Base-by-base conservation (phyloP, 371 early-diverging fungal species). In the Mortierella sp. region DNA sequence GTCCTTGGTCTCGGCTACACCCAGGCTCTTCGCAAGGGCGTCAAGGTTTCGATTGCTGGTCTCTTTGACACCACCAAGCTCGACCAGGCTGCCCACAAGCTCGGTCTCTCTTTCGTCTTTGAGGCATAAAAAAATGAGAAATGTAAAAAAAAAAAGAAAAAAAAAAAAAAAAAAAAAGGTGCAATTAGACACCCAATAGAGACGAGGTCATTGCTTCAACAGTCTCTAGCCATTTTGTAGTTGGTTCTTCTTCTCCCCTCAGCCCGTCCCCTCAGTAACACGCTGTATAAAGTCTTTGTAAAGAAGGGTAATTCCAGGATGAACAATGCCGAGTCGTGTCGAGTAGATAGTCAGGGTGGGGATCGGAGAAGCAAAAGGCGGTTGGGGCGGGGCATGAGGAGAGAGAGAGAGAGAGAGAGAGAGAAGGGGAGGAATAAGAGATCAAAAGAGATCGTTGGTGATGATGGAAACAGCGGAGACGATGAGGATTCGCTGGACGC, bases 41-140 rank as follows among this genome's bases (percentile, higher is more conserved):
- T 98, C 80, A 98, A 97, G 91, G 90, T 97, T 61, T 89, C 94
- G 63, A 82, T 98, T 50, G 98, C 95, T 82, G 97, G 95, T 82
- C 85, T 89, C 79, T 90, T 98, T 75, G 98, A 99, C 85, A 94
- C 95, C 68, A 89, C 94, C 74, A 91, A 94, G 81, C 86, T 98
- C 45, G 86, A 92, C 83, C 96, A 96, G 86, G 93, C 96, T 87
- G 94, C 92, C 72, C 97, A 97, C 93, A 96, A 96, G 88, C 90
- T 99, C 81, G 99, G 99, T 74, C 85, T 96, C 65, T 86, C 93
- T 62, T 86, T 97, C 68, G 92, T 92, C 81, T 92, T 97, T 62
- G 95, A 94, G 77, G 92, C 89, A 86, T 96, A 93, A 89, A 37
- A 37, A 5, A 9, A 37, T 37, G 53, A 12, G 3, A 16, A 19